Base-by-base conservation (phyloP, 164 flowering plant species). In the Cinnamomum micranthum region DNA sequence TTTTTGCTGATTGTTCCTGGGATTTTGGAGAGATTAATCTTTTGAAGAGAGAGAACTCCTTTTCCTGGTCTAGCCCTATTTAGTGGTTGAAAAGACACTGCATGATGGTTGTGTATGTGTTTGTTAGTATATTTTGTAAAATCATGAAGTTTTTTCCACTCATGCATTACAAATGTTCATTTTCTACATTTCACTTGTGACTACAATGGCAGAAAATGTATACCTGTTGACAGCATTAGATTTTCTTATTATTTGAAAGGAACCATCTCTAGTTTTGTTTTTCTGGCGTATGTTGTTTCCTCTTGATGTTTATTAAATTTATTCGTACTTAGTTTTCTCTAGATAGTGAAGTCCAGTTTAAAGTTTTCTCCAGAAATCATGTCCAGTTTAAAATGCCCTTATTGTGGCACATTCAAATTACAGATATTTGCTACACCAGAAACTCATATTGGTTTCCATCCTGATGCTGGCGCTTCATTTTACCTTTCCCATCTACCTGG, bases 381-480 rank as follows among this genome's bases (percentile, higher is more conserved):
- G 60, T 55, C 19, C 60, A 55, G 20, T 4, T 55, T 55, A 55
- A 55, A 55, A 55, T 55, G 60, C 60, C n/a, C n/a, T 15, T 14
- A 55, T 55, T 55, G n/a, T 55, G 60, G n/a, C 2, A 41, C 47
- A 70, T 23, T 70, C 68, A 60, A 71, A 50, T 78, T 79, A 74
- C 88, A 91, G 98, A 86, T 89, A 69, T 91, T 92, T 85, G 81
- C 89, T 14, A 71, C 85, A 77, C 97, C 96, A 52, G 96, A 94
- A 87, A 83, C 84, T 75, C 93, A 89, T 65, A 82, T 92, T 73
- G 98, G 98, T 77, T 95, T 94, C 77, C 97, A 92, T 83, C 96
- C 97, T 78, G 97, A 90, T 87, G 92, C 94, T 20, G 98, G 97
- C 58, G 95, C 95, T 84, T 92, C 96, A 60, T 91, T 80, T 82